phyloP scores from a whole-genome alignment of 1,284 basidiomycete genomes.

The Anthracocystis panici-leucophaei region DNA sequence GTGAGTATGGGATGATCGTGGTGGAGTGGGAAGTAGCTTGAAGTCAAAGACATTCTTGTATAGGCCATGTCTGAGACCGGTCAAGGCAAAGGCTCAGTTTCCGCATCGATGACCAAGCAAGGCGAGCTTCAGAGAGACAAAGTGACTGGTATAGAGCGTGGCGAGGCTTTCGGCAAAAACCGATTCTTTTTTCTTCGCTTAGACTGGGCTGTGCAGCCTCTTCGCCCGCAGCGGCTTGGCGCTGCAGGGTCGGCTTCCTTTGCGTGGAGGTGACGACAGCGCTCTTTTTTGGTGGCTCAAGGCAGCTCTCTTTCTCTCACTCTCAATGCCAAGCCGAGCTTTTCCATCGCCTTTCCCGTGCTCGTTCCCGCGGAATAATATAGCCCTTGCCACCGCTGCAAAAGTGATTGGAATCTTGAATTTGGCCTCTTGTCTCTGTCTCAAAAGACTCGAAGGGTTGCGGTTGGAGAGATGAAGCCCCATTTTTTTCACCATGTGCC shows the following conservation, averaged over 20 bases:
- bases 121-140: neutral
- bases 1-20: neutral
- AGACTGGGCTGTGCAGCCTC: conserved; percentile 1
- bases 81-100: too few relatives aligned
- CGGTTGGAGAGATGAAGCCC: neutral
- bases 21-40: neutral
- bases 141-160: neutral
- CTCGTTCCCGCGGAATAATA: neutral
- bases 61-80: too few relatives aligned
- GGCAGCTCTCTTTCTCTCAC: neutral
- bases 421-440: too few relatives aligned
- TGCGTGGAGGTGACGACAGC: conserved; percentile 21
- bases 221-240: conserved; percentile 14
- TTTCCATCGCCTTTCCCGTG: neutral
- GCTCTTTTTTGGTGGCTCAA: neutral
- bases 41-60: too few relatives aligned
- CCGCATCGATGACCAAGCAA: neutral
- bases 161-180: neutral
- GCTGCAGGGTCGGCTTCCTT: conserved; percentile 30
- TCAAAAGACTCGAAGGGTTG: too few relatives aligned
- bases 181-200: neutral
- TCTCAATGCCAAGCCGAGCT: neutral
- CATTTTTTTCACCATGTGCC: neutral
- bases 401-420: neutral
- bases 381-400: neutral